phyloP scores from a whole-genome alignment of 164 flowering plant species.

The Kalanchoe fedtschenkoi region DNA sequence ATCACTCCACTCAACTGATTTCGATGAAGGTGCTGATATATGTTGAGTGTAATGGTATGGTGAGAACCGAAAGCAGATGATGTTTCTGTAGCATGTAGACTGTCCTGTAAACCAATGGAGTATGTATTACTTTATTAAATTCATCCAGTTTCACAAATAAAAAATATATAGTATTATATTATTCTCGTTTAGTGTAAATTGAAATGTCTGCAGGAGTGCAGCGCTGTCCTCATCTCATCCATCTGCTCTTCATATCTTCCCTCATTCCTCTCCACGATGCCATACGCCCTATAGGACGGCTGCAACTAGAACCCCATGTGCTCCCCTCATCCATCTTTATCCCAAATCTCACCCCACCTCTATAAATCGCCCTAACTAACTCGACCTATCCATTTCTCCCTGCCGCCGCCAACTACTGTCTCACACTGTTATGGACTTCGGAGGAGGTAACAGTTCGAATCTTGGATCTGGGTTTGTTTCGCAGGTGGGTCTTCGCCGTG shows the following conservation, averaged over 20 bases:
- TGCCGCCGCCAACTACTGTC: neutral
- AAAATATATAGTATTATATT: no score
- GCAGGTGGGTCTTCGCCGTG: neutral
- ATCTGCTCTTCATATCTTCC: neutral
- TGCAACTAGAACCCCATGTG: neutral
- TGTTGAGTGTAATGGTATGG: slow-evolving; percentile 12
- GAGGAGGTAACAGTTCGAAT: neutral
- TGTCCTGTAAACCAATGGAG: no score
- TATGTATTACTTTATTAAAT: no score
- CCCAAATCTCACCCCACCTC: neutral
- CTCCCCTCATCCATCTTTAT: neutral
- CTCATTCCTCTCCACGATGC: neutral
- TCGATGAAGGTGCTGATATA: slow-evolving; percentile 93
- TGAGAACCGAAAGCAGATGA: neutral
- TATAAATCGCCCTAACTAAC: neutral
- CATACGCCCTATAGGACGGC: neutral
- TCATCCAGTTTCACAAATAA: no score
- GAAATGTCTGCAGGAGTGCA: neutral
- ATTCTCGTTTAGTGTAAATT: no score
- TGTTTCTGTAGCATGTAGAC: neutral
- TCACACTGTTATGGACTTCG: neutral
- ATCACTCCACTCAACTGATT: slow-evolving; percentile 37
- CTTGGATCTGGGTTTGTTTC: neutral
- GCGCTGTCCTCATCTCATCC: slow-evolving; percentile 1
- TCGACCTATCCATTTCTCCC: neutral